Percentiles rank a stretch among this genome's conserved stretches.
Evolutionary conservation across 495 filamentous ascomycete genomes (phyloP).

Genomic region (Aspergillus mulundensis): DNA sequence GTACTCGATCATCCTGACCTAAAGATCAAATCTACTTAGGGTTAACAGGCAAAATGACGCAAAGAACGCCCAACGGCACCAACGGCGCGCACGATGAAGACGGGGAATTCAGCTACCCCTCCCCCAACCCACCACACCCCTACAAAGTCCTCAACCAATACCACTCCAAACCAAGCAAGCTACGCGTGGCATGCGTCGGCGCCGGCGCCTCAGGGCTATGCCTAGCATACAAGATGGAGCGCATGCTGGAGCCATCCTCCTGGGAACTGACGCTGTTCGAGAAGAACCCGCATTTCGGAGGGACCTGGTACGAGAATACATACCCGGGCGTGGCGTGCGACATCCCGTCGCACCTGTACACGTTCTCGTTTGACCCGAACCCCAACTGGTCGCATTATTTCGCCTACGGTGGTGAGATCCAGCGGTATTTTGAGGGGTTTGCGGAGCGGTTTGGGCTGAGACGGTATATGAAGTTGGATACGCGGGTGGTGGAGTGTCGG

Average conservation of each 20-base stretch:
- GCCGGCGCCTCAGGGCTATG: not conserved
- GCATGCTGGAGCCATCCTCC: not conserved
- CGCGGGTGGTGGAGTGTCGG: constrained; percentile 19
- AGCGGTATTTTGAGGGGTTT: constrained; percentile 33
- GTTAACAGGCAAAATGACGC: too few species aligned
- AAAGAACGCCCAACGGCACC: too few species aligned
- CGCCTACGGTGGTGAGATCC: constrained; percentile 46
- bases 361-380: constrained; percentile 54
- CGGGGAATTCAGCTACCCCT: not conserved
- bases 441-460: constrained; percentile 31
- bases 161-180: not conserved
- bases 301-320: constrained; percentile 2
- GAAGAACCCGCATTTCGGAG: not conserved
- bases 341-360: constrained; percentile 48
- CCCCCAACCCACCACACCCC: not conserved
- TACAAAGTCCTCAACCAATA: not conserved
- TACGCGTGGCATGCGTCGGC: not conserved
- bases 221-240: not conserved
- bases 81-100: not conserved
- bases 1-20: too few species aligned
- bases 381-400: constrained; percentile 48
- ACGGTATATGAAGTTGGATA: constrained; percentile 18
- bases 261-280: not conserved
- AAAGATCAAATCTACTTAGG: too few species aligned
- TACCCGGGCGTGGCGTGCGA: constrained; percentile 31